These are phyloP conservation scores for Atkinsonella hypoxylon DNA, from an alignment of 2,329 filamentous ascomycete species.

Conservation along the genomic window DNA sequence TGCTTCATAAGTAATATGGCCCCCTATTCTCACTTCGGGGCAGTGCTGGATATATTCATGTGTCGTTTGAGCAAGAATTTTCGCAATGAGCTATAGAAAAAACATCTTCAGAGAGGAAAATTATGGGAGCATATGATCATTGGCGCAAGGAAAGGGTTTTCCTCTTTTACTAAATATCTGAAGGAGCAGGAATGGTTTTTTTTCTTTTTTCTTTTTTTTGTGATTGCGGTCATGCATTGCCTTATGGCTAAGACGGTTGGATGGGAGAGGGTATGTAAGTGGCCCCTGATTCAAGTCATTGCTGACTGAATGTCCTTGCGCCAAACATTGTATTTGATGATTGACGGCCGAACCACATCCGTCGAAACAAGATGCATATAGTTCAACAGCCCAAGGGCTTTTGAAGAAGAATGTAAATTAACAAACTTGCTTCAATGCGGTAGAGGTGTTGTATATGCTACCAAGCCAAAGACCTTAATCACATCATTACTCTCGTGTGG, in stretches of 20 bases:
- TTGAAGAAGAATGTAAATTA: neutral
- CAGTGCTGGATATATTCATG: neutral
- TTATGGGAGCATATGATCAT: neutral
- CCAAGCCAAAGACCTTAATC: neutral
- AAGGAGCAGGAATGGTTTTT: neutral
- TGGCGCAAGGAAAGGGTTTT: neutral
- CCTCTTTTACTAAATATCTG: no score
- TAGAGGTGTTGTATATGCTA: neutral
- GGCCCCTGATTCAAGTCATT: neutral
- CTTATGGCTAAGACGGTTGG: neutral
- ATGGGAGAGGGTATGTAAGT: neutral
- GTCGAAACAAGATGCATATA: neutral
- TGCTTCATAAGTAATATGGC: neutral
- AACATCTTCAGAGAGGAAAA: neutral
- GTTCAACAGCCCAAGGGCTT: neutral
- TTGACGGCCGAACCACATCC: neutral
- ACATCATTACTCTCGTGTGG: neutral
- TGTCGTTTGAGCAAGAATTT: neutral
- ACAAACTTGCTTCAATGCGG: neutral
- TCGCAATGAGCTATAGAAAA: no score
- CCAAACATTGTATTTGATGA: neutral
- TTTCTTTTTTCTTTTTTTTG: neutral
- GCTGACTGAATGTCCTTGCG: neutral
- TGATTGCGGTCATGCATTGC: neutral
- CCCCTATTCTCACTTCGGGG: no score